Base-by-base conservation (phyloP, 1,139 yeast species). In the Nakaseomyces uthaithaninus region DNA sequence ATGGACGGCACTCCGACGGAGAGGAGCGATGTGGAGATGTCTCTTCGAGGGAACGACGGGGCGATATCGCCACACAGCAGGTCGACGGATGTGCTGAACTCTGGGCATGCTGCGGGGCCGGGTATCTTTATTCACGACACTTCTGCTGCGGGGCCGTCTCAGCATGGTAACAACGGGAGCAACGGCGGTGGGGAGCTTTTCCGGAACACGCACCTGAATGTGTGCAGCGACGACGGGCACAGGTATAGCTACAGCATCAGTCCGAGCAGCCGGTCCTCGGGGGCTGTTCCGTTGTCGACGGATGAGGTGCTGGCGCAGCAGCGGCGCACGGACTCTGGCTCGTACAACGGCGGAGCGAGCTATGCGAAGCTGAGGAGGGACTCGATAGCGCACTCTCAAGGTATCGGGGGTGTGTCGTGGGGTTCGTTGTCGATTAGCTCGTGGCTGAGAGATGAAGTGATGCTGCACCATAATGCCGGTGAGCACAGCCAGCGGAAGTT, bases 371-470 rank as follows among this genome's bases (percentile, higher is more conserved):
- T 78, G 46, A 74, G 95, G 53, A 71, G 97, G 46, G 97, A 89
- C 54, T 79, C 89, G 45, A 79, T 91, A 45, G 96, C 96, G 18
- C 97, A 89, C 62, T 82, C 95, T 2, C 95, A 86, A 60, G 97
- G 97, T 8, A 84, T 89, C 79, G 97, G 97, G 33, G 97, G 97
- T 39, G 84, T 91, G 27, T 81, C 94, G n/a, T 91, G 96, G 95
- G 97, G 97, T 19, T 87, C 94, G 2, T 77, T 87, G 45, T 82
- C 94, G 18, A 89, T 91, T 35, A 96, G 97, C 9, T 80, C 93
- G 17, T 91, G 97, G 97, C 69, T 91, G 30, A 83, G 87, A 59
- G 97, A 91, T 59, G 98, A 91, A 61, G 94, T 85, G 27, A 72
- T 64, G 57, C 64, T 64, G 52, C 65, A 61, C 37, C 25, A 31